phyloP scores from a whole-genome alignment of 1,284 basidiomycete species.

The Sphaerobolus stellatus region DNA sequence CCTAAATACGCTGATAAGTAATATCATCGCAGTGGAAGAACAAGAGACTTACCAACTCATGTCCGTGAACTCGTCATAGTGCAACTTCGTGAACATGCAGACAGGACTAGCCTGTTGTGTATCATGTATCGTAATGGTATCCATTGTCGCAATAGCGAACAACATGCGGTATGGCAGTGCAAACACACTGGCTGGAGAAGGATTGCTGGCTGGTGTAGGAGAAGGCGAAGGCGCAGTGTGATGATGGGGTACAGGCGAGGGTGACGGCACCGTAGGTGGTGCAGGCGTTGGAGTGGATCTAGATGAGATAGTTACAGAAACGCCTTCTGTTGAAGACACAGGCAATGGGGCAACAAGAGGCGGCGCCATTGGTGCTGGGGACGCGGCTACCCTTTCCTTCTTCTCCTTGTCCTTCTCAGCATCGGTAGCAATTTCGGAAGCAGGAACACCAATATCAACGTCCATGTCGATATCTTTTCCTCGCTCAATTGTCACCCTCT shows the following conservation, averaged over 20 bases:
- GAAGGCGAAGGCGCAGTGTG: constrained; percentile 18
- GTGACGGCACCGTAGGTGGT: constrained; percentile 36
- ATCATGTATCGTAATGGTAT: constrained; percentile 93
- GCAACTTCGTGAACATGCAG: constrained; percentile 90
- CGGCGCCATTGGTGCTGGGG: constrained; percentile 18
- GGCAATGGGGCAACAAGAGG: background rate
- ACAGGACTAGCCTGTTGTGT: constrained; percentile 95
- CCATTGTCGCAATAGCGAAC: constrained; percentile 96
- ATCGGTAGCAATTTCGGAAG: no score
- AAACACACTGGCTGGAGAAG: constrained; percentile 67
- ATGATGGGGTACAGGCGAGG: no score
- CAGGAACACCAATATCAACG: constrained; percentile 40
- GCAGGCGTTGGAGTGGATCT: constrained; percentile 36
- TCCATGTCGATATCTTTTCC: constrained; percentile 66
- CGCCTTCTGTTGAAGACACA: constrained; percentile 1
- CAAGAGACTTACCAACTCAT: constrained; percentile 77
- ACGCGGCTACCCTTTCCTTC: no score
- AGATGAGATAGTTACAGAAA: constrained; percentile 28
- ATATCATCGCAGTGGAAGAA: constrained; percentile 6
- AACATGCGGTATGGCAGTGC: constrained; percentile 92
- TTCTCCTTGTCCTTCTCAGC: no score
- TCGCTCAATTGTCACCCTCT: constrained; percentile 59
- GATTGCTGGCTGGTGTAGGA: constrained; percentile 15
- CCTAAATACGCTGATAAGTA: constrained; percentile 46
- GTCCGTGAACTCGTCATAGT: constrained; percentile 98